phyloP scores from a whole-genome alignment of 441 rosid species.

The Adansonia gregorii region DNA sequence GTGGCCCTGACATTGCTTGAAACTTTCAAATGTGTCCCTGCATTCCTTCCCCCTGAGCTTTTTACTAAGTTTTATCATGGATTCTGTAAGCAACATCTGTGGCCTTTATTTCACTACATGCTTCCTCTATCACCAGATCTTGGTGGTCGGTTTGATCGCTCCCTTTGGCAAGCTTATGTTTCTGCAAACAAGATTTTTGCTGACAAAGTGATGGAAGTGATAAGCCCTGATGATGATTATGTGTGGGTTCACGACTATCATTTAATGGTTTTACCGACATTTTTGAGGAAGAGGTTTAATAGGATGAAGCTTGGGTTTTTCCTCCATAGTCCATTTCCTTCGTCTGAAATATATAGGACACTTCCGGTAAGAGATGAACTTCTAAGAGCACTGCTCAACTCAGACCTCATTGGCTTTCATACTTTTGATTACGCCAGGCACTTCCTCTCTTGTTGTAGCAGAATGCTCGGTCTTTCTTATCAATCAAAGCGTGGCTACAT shows the following conservation, averaged over 20 bases:
- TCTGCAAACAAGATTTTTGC: constrained; percentile 54
- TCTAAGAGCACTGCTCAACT: constrained; percentile 73
- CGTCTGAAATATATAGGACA: constrained; percentile 86
- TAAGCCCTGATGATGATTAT: constrained; percentile 13
- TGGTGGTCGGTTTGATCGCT: constrained; percentile 82
- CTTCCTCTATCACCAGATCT: constrained; percentile 86
- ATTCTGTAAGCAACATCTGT: constrained; percentile 85
- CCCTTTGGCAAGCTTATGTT: constrained; percentile 88
- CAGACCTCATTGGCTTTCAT: constrained; percentile 86
- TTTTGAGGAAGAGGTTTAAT: constrained; percentile 68
- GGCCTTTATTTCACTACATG: constrained; percentile 96
- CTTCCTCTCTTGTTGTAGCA: constrained; percentile 82
- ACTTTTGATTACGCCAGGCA: constrained; percentile 93
- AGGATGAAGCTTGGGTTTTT: constrained; percentile 87
- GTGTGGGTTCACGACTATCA: constrained; percentile 19
- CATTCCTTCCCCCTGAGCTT: constrained; percentile 73
- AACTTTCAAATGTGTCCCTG: constrained; percentile 86
- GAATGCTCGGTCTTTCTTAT: constrained; percentile 83
- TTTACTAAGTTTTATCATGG: constrained; percentile 84
- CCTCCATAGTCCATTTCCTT: constrained; percentile 89
- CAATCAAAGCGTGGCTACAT: constrained; percentile 69
- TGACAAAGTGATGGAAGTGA: constrained; percentile 18
- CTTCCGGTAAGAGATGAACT: constrained; percentile 86
- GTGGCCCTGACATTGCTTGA: constrained; percentile 78
- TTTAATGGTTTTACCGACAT: constrained; percentile 14